Conservation (phyloP, 2,329 filamentous ascomycete species). For the Fusarium ambrosium region DNA sequence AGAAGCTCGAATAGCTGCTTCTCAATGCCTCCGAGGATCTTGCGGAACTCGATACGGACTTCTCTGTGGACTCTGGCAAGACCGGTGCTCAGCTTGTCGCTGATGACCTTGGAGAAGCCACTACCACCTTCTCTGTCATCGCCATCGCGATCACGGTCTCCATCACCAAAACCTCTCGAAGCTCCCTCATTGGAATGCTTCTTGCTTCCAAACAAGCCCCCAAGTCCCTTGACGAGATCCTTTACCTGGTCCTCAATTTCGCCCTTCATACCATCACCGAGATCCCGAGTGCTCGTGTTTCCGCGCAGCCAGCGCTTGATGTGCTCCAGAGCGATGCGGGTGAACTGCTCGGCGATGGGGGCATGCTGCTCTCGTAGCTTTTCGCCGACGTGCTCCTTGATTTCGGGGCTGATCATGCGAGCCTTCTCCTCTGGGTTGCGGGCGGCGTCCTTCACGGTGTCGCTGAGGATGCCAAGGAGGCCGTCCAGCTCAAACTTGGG, state of each 20-base stretch:
- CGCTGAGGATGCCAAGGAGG: conserved; percentile 57
- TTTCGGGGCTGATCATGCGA: conserved; percentile 60
- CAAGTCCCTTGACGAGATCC: conserved; percentile 59
- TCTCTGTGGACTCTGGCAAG: conserved; percentile 60
- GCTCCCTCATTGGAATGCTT: conserved; percentile 51
- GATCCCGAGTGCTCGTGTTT: conserved; percentile 57
- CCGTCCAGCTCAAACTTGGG: conserved; percentile 58
- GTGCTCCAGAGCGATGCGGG: conserved; percentile 60
- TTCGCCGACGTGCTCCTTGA: conserved; percentile 59
- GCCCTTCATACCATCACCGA: conserved; percentile 59
- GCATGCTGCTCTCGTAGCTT: conserved; percentile 59
- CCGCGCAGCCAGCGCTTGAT: conserved; percentile 62
- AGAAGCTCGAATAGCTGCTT: conserved; percentile 61
- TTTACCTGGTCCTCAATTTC: conserved; percentile 61
- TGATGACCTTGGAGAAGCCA: conserved; percentile 61
- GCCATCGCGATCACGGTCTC: conserved; percentile 43
- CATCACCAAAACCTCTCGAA: conserved; percentile 50
- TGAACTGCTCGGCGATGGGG: conserved; percentile 61
- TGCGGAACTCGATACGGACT: conserved; percentile 62
- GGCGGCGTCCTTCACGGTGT: conserved; percentile 59
- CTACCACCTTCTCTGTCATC: conserved; percentile 48
- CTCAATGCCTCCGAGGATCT: conserved; percentile 58
- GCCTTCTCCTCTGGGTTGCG: conserved; percentile 63
- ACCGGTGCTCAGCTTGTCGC: conserved; percentile 61
- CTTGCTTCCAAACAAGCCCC: conserved; percentile 57